Conservation (phyloP, 176 grass and related monocot genomes). For the Triticum timopheevii region DNA sequence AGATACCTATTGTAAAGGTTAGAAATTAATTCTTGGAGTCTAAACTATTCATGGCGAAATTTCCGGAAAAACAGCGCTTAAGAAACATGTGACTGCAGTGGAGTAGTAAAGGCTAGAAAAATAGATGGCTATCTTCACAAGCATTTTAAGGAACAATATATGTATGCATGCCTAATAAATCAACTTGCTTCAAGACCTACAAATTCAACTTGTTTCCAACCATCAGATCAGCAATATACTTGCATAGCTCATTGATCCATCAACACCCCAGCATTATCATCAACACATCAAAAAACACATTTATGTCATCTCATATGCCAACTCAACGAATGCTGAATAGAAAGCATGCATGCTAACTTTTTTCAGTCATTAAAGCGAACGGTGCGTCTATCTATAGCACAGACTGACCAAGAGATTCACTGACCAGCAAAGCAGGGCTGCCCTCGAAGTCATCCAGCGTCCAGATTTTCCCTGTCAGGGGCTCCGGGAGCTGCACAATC, state of each 20-base stretch:
- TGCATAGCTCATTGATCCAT: background rate
- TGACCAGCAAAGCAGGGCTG: conserved; percentile 72
- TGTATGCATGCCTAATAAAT: background rate
- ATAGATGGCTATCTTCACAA: background rate
- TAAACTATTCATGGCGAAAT: background rate
- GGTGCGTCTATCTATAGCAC: background rate
- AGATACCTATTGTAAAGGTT: background rate
- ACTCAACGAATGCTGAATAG: background rate
- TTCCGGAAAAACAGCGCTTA: background rate
- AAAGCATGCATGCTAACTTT: background rate
- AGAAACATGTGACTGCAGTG: background rate
- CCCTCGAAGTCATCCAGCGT: conserved; percentile 85
- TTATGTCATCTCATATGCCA: background rate
- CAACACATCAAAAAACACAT: background rate
- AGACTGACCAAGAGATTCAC: background rate
- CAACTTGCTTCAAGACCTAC: background rate
- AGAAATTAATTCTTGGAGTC: background rate
- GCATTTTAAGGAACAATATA: background rate
- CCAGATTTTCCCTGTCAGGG: conserved; percentile 65
- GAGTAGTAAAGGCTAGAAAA: background rate
- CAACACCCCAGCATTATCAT: background rate
- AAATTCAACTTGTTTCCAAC: background rate
- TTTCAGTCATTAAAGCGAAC: background rate
- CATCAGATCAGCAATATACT: background rate
- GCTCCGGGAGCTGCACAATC: conserved; percentile 70